Percentiles rank a stretch among this genome's conserved stretches.
These are phyloP conservation scores for Carex parvula DNA, from an alignment of 176 grass and related monocot species.

Conservation along the genomic window DNA sequence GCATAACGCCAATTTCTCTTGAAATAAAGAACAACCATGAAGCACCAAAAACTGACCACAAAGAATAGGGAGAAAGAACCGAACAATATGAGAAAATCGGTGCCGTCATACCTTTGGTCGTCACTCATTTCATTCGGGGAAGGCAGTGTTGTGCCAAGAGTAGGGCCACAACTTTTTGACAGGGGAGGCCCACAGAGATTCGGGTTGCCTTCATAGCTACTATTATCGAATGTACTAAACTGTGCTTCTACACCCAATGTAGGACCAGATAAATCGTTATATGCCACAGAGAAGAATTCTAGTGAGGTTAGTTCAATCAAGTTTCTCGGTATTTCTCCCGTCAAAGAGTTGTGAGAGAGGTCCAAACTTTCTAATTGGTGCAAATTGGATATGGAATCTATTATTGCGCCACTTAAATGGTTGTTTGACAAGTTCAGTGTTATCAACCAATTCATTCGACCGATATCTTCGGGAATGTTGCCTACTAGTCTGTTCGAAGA, in stretches of 20 bases:
- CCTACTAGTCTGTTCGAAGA: too few relatives aligned
- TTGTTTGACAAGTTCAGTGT: constrained; percentile 33
- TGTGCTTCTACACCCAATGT: constrained; percentile 5
- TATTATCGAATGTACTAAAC: constrained; percentile 4
- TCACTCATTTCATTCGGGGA: neutral
- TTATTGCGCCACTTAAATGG: constrained; percentile 8
- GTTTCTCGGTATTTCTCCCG: neutral
- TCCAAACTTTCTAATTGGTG: constrained; percentile 22
- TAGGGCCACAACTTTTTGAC: neutral
- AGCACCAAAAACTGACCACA: neutral
- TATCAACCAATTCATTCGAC: constrained; percentile 11
- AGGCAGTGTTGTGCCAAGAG: neutral
- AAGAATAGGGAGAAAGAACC: neutral
- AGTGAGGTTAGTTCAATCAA: neutral
- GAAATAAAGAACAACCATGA: neutral
- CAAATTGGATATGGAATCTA: constrained; percentile 6
- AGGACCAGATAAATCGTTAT: constrained; percentile 37
- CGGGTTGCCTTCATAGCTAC: constrained; percentile 17
- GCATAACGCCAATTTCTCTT: neutral
- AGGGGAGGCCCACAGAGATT: constrained; percentile 11
- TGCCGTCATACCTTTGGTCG: neutral
- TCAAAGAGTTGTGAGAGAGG: constrained; percentile 27
- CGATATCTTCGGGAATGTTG: neutral
- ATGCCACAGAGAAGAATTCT: constrained; percentile 20
- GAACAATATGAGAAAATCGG: neutral